Evolutionary conservation across 1,284 basidiomycete species (phyloP), one percentile per base, ranked within the genome.

Genomic region (Sporisorium sorghi): DNA sequence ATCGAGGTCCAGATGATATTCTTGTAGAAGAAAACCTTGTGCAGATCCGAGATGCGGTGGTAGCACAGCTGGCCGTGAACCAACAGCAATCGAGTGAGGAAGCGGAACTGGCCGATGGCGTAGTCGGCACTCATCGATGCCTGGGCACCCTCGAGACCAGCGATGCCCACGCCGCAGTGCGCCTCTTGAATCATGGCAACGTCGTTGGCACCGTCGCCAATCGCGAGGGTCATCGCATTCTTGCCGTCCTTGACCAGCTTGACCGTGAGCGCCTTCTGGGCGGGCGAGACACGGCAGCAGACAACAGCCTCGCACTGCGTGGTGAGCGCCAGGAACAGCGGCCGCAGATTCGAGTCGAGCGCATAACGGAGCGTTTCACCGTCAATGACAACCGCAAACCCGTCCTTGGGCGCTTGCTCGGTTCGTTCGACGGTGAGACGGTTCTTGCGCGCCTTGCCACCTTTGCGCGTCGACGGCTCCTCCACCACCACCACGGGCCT

Each of bases 91-190:
- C 94, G 93, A 1, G 94, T 96, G 64, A 98, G 85, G 87, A 77
- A 98, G 57, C 95, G 88, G 87, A 99, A 99, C 83, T 98, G 96
- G 2, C 94, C 95, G 86, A 98, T 95, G 0, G 95, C 95, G 78
- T 97, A 98, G 85, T 98, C 96, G 15, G 96, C 94, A 23, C 94
- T 97, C 94, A 98, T 98, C 46, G 95, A 94, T 24, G 96, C 96
- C 85, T 99, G 96, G 23, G 94, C 95, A 57, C 96, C 96, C 85
- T 99, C 96, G 47, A 96, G 89, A 55, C 96, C 96, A 69, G 94
- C 90, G 26, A 98, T 88, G 26, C 96, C 96, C 80, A 95, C 94
- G 6, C 96, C 96, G 76, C 97, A 91, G 85, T 98, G 96, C 24
- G 96, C 96, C 35, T 97, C 95, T 85, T 99, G 96, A 74, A 99